phyloP scores from a whole-genome alignment of 495 filamentous ascomycete genomes.

The Apodospora peruviana region DNA sequence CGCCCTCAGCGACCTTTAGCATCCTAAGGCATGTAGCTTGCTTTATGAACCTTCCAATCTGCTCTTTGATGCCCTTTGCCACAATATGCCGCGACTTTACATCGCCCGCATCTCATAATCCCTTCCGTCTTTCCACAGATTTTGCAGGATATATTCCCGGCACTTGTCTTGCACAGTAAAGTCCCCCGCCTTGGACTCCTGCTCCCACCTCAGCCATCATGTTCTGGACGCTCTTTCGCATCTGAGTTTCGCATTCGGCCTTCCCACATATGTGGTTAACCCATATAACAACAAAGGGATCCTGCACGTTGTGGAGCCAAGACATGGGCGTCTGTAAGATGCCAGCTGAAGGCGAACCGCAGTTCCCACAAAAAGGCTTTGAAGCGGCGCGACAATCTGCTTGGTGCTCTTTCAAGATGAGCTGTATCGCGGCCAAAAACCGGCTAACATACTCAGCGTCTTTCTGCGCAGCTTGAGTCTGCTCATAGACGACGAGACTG shows the following conservation, averaged over 20 bases:
- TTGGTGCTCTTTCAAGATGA: background rate
- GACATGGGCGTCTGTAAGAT: background rate
- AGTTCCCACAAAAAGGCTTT: background rate
- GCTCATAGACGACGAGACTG: background rate
- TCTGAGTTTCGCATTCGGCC: background rate
- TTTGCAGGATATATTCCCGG: too few species aligned
- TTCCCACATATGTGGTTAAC: background rate
- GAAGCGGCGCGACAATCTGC: background rate
- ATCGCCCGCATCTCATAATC: conserved; percentile 2
- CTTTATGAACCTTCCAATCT: background rate
- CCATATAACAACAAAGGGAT: background rate
- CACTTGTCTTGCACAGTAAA: too few species aligned
- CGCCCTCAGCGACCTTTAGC: background rate
- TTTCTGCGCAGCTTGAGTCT: background rate
- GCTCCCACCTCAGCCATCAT: background rate
- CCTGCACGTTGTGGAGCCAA: background rate
- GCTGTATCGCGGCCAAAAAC: background rate
- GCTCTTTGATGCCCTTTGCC: background rate
- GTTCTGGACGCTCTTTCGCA: background rate
- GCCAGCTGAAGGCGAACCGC: background rate
- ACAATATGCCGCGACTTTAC: background rate
- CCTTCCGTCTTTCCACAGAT: too few species aligned
- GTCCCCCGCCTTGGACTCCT: too few species aligned
- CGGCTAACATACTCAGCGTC: background rate
- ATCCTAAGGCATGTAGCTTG: background rate